phyloP scores from a whole-genome alignment of 805 yeast species.

The Suhomyces sp. region DNA sequence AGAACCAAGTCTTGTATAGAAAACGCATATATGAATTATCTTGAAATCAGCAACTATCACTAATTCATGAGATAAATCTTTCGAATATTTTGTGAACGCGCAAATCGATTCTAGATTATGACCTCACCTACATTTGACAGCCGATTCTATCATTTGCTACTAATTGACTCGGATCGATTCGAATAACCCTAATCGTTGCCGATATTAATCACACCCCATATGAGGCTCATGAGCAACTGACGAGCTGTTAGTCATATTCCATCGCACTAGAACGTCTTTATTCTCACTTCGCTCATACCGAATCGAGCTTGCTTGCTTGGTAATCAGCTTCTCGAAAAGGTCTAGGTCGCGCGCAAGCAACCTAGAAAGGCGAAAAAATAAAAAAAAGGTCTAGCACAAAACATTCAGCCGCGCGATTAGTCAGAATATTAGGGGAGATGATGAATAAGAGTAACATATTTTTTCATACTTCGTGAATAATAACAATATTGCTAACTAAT shows the following conservation, averaged over 20 bases:
- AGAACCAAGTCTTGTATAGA: not conserved
- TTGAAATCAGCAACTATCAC: not conserved
- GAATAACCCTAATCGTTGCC: not conserved
- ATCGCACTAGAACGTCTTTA: not conserved
- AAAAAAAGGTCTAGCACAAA: not conserved
- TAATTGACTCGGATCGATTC: not conserved
- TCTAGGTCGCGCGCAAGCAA: conserved; percentile 1
- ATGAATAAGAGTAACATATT: not conserved
- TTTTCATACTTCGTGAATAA: not conserved
- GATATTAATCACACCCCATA: not conserved
- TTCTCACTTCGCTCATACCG: not conserved
- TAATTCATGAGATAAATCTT: not conserved
- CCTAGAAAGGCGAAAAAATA: not conserved
- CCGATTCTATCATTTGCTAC: not conserved
- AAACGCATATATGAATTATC: not conserved
- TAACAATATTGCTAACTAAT: not conserved
- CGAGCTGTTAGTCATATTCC: not conserved
- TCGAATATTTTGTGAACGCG: not conserved
- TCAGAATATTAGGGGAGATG: not conserved
- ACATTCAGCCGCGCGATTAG: conserved; percentile 4
- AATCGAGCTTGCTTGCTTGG: not conserved
- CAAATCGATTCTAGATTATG: not conserved
- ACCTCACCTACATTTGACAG: not conserved
- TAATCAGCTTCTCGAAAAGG: not conserved
- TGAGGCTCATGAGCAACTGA: not conserved